Percentiles rank a stretch among this genome's conserved stretches.
Conservation (phyloP, 2,329 filamentous ascomycete species). For the Colletotrichum tabaci region DNA sequence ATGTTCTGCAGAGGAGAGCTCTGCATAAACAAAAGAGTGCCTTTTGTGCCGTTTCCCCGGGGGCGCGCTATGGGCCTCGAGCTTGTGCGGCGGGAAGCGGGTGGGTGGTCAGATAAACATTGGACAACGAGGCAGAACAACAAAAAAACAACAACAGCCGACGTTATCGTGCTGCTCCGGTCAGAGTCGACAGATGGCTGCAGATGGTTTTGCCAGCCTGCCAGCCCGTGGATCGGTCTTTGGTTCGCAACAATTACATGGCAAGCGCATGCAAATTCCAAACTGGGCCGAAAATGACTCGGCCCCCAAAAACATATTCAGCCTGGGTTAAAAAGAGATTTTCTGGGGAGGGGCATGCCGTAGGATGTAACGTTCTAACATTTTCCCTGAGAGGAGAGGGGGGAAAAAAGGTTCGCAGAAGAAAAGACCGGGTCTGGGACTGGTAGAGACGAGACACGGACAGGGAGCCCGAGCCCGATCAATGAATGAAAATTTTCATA, state of each 20-base stretch:
- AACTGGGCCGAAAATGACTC: constrained; percentile 29
- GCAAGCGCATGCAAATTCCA: constrained; percentile 9
- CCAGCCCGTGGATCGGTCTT: not conserved
- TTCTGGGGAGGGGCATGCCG: constrained; percentile 9
- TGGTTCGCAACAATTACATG: not conserved
- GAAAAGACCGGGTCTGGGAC: constrained; percentile 1
- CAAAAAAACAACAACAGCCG: not conserved
- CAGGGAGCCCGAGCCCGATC: constrained; percentile 14
- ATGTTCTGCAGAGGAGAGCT: constrained; percentile 32
- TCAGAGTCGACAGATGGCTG: not conserved
- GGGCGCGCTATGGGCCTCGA: constrained; percentile 25
- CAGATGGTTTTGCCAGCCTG: not conserved
- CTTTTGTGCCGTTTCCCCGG: constrained; percentile 34
- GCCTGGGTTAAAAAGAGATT: not conserved
- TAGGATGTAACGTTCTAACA: constrained; percentile 19
- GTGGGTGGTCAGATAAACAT: constrained; percentile 39
- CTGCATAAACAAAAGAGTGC: constrained; percentile 30
- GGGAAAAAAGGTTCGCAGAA: not conserved
- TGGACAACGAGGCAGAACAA: constrained; percentile 13
- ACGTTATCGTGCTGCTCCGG: not conserved
- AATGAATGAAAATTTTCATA: constrained; percentile 18
- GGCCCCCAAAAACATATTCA: constrained; percentile 12
- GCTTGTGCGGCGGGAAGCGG: constrained; percentile 20
- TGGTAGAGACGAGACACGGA: not conserved
- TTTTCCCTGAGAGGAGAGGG: not conserved